A percentile compares a stretch with the other conserved stretches of the same genome.
phyloP scores from a whole-genome alignment of 2,329 filamentous ascomycete species.

The Cytospora mali region DNA sequence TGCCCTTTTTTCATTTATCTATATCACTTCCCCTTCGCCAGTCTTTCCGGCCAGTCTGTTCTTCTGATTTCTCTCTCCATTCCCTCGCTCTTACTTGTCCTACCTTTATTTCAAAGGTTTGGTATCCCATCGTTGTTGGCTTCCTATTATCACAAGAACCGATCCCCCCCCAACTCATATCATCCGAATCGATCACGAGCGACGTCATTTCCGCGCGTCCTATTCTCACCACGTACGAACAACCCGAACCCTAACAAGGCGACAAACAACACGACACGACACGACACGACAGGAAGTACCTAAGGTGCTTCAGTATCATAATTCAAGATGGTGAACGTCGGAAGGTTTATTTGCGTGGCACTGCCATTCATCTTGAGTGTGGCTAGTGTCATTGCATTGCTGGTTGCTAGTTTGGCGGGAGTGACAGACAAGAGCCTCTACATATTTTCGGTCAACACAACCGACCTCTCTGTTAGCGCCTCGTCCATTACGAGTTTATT shows the following conservation, averaged over 20 bases:
- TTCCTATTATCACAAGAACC: neutral
- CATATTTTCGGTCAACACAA: slow-evolving; percentile 64
- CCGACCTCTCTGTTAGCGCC: slow-evolving; percentile 58
- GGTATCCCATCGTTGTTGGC: slow-evolving; percentile 15
- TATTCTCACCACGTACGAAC: neutral
- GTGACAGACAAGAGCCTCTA: slow-evolving; percentile 59
- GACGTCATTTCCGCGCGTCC: slow-evolving; percentile 7
- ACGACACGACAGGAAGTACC: neutral
- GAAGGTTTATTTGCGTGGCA: slow-evolving; percentile 83
- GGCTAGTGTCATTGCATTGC: slow-evolving; percentile 71
- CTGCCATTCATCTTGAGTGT: slow-evolving; percentile 82
- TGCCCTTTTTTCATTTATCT: slow-evolving; percentile 22
- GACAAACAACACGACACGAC: neutral
- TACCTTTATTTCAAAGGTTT: slow-evolving; percentile 3
- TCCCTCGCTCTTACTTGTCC: slow-evolving; percentile 8
- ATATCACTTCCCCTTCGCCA: slow-evolving; percentile 6
- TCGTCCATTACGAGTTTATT: slow-evolving; percentile 42
- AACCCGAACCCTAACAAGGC: neutral
- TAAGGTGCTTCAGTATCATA: too few relatives aligned
- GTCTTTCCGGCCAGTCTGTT: neutral
- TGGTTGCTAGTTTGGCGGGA: slow-evolving; percentile 59
- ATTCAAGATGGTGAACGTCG: slow-evolving; percentile 56
- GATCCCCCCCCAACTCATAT: neutral
- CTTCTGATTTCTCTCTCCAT: slow-evolving; percentile 1
- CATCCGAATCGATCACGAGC: neutral